Percentiles rank a stretch among this genome's conserved stretches.
Evolutionary conservation across 2,329 filamentous ascomycete genomes (phyloP).

Genomic region (Ophiosphaerella herpotricha): DNA sequence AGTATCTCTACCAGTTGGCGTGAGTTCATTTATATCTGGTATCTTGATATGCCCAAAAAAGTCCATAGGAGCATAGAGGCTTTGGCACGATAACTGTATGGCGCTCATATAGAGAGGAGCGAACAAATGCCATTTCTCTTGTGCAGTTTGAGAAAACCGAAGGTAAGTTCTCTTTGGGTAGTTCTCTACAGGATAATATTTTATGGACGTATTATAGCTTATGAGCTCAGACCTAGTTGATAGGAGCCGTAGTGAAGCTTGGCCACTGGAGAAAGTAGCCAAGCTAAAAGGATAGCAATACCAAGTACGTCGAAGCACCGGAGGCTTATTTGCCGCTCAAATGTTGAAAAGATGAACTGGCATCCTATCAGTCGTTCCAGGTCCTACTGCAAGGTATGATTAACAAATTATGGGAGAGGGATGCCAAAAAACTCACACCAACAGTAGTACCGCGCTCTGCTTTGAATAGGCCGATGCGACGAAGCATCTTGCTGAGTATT

Average conservation of each 20-base stretch:
- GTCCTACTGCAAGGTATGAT: neutral
- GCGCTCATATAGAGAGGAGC: slow-evolving; percentile 5
- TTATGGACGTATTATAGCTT: neutral
- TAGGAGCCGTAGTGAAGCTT: slow-evolving; percentile 9
- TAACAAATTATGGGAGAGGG: too few species aligned
- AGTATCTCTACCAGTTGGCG: neutral
- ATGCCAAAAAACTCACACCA: slow-evolving; percentile 1
- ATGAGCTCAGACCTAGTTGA: neutral
- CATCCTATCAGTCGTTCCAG: slow-evolving; percentile 14
- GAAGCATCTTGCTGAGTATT: slow-evolving; percentile 11
- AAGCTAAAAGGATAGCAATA: slow-evolving; percentile 3
- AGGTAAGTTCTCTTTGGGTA: neutral
- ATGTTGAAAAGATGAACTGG: slow-evolving; percentile 12
- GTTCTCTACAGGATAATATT: slow-evolving; percentile 2
- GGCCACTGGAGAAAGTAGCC: slow-evolving; percentile 11
- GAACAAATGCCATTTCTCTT: neutral
- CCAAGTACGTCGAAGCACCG: slow-evolving; percentile 7
- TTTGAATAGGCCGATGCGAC: slow-evolving; percentile 6
- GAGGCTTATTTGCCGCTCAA: slow-evolving; percentile 11
- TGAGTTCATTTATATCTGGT: neutral
- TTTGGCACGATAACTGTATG: neutral
- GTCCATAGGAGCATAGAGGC: slow-evolving; percentile 1
- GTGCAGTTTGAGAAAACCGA: neutral
- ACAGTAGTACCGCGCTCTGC: slow-evolving; percentile 8
- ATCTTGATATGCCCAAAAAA: slow-evolving; percentile 1